Evolutionary conservation across 164 flowering plant species (phyloP).

Genomic region (Magnolia officinalis): DNA sequence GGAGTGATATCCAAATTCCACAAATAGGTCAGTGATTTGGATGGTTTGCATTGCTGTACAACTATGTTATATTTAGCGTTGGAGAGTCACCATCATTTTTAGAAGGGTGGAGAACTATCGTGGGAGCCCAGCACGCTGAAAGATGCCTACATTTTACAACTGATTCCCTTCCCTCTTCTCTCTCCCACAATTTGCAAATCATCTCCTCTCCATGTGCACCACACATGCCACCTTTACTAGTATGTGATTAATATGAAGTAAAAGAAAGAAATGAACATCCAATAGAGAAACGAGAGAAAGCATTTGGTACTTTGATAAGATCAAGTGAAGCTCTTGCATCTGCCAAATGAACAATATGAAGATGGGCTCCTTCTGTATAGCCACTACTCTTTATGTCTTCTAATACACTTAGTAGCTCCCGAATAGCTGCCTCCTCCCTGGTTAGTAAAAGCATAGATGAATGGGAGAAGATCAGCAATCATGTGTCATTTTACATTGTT

Average conservation of each 20-base stretch:
- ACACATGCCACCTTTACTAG: neutral
- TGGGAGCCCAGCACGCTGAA: neutral
- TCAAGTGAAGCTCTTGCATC: slow-evolving; percentile 78
- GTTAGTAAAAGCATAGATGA: slow-evolving; percentile 4
- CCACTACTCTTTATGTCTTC: slow-evolving; percentile 68
- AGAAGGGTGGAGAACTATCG: no score
- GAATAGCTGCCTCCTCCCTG: slow-evolving; percentile 95
- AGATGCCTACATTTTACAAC: neutral
- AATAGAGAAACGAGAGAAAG: neutral
- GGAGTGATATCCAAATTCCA: no score
- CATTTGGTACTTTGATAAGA: slow-evolving; percentile 62
- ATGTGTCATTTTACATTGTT: neutral
- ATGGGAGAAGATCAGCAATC: neutral
- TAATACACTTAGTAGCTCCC: slow-evolving; percentile 60
- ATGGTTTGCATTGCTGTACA: no score
- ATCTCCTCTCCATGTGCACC: neutral
- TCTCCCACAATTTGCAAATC: neutral
- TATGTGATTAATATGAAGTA: neutral
- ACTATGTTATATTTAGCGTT: no score
- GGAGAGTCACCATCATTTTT: no score
- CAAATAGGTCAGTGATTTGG: no score
- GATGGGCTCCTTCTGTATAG: slow-evolving; percentile 84
- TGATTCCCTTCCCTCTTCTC: neutral
- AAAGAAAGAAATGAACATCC: no score
- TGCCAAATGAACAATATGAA: slow-evolving; percentile 93